These are phyloP conservation scores for Penicillium paxilli DNA, from an alignment of 495 filamentous ascomycete genomes.

Conservation along the genomic window DNA sequence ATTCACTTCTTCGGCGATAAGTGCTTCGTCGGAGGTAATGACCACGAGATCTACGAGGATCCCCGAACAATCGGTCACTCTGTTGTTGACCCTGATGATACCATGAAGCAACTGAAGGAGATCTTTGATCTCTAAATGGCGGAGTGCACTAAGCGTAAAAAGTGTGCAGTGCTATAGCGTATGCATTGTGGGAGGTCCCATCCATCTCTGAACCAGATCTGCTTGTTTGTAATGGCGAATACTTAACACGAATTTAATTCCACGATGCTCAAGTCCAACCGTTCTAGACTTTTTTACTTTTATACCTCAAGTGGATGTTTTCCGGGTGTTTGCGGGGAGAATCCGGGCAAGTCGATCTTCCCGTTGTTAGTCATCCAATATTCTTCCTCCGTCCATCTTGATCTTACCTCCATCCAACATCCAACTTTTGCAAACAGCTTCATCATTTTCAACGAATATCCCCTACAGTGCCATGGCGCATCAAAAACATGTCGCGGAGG, in stretches of 20 bases:
- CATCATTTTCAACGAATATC: background rate
- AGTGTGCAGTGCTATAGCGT: slow-evolving; percentile 14
- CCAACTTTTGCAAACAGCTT: background rate
- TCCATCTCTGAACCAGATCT: background rate
- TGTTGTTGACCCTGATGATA: slow-evolving; percentile 80
- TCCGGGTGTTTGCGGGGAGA: slow-evolving; percentile 13
- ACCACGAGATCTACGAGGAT: slow-evolving; percentile 90
- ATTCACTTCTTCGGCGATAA: slow-evolving; percentile 99
- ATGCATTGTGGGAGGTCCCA: slow-evolving; percentile 10
- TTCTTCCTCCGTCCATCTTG: slow-evolving; percentile 12
- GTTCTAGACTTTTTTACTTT: background rate
- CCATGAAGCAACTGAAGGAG: slow-evolving; percentile 71
- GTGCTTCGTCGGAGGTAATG: slow-evolving; percentile 84
- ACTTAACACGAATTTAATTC: slow-evolving; percentile 4
- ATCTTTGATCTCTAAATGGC: slow-evolving; percentile 67
- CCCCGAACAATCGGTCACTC: slow-evolving; percentile 77
- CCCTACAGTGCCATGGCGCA: slow-evolving; percentile 28
- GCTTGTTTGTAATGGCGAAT: background rate
- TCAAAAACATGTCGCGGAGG: slow-evolving; percentile 38
- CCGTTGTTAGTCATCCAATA: slow-evolving; percentile 24
- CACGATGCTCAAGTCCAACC: background rate
- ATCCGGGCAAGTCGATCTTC: slow-evolving; percentile 19
- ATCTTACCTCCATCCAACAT: no score
- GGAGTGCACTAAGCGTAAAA: slow-evolving; percentile 1
- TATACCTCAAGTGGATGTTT: slow-evolving; percentile 5